Evolutionary conservation across 1,139 yeast genomes (phyloP), one percentile per base, ranked within the genome.

Genomic region (Saccharomyces hybrid): DNA sequence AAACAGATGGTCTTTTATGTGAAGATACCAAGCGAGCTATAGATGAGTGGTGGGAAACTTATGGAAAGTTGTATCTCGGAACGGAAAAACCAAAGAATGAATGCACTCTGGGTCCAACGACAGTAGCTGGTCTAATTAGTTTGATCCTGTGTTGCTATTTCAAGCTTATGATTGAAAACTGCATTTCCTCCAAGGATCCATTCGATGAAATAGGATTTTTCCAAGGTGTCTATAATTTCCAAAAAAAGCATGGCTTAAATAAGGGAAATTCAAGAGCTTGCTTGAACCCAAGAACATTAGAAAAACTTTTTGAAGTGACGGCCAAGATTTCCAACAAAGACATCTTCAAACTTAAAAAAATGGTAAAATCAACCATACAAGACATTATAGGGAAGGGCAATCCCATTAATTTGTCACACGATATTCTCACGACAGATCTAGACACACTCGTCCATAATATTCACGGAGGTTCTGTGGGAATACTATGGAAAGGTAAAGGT

Each of bases 141-240:
- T 78, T 86, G 63, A 78, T 87, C 0, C 70, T 86, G 23, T 83
- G 90, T 58, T 77, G 86, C 47, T 80, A 84, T 57, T 76, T 85
- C 54, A 78, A 96, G 55, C 68, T 91, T 47, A 78, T 86, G 47
- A 73, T 83, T n/a, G 85, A 88, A 1, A 86, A 86, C 31, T 82
- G 89, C 59, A 88, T 84, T 59, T 83, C 86, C 2, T 91, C 96
- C 0, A 90, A 89, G 65, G 98, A 91, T 66, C 91, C 96, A 0
- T 84, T 86, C 67, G 95, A 88, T 62, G 83, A 83, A 55, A 86
- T 83, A 54, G 78, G 78, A 56, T 83, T 83, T 58, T 76, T 83
- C 52, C 70, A 83, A 51, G 84, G 86, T 2, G 81, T 86, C 53
- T 73, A 75, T 53, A 81, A 79, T 59, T 87, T 86, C 65, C 95